These are phyloP conservation scores for Lichtheimia ornata DNA, from an alignment of 371 early-diverging fungal species.

Conservation along the genomic window DNA sequence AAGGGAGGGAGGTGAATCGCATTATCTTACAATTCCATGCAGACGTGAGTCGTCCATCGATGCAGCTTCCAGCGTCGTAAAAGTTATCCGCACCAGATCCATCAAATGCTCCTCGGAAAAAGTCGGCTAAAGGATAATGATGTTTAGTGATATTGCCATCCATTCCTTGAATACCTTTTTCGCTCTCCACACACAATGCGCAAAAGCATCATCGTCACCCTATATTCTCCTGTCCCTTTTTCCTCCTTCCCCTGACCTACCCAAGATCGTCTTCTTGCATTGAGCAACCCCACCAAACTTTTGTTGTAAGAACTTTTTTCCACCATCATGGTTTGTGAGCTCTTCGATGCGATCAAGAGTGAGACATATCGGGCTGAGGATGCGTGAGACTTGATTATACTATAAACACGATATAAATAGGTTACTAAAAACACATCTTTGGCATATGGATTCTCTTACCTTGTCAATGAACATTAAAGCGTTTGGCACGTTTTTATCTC, in stretches of 20 bases:
- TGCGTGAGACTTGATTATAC: slow-evolving; percentile 95
- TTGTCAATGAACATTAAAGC: slow-evolving; percentile 97
- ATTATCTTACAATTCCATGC: slow-evolving; percentile 86
- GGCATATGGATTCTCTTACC: slow-evolving; percentile 20
- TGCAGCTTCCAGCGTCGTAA: slow-evolving; percentile 95
- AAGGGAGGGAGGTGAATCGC: not conserved
- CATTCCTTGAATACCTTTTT: no score
- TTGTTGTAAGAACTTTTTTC: slow-evolving; percentile 64
- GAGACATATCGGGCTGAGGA: slow-evolving; percentile 84
- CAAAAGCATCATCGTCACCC: not conserved
- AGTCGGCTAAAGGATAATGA: slow-evolving; percentile 61
- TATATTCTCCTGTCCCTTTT: not conserved
- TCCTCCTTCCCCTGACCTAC: slow-evolving; percentile 20
- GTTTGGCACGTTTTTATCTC: slow-evolving; percentile 91
- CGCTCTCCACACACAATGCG: no score
- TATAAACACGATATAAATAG: slow-evolving; percentile 20
- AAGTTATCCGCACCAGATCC: slow-evolving; percentile 96
- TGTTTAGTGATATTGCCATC: no score
- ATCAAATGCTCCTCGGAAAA: slow-evolving; percentile 95
- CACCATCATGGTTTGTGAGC: slow-evolving; percentile 55
- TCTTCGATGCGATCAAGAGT: slow-evolving; percentile 76
- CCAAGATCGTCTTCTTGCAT: slow-evolving; percentile 71
- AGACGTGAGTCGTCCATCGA: slow-evolving; percentile 93
- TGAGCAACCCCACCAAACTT: slow-evolving; percentile 68
- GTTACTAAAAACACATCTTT: no score